Percentiles rank a stretch among this genome's conserved stretches.
Conservation (phyloP, 371 early-diverging fungal species). For the Mortierella sp. region DNA sequence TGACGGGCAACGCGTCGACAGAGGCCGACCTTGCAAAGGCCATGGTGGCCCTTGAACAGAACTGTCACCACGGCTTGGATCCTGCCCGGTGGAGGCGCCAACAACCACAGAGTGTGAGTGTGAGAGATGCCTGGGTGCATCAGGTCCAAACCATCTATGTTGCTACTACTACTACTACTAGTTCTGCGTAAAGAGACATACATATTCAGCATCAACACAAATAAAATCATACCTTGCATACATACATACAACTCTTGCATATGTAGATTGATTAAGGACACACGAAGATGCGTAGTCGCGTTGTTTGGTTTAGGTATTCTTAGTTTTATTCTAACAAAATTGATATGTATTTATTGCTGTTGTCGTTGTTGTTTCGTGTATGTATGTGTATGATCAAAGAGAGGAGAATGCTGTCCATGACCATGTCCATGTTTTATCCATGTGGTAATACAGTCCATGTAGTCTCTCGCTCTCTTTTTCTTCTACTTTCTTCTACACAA, state of each 20-base stretch:
- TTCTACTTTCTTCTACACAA: constrained; percentile 28
- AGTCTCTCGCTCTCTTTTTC: neutral
- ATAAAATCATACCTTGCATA: no score
- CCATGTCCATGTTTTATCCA: neutral
- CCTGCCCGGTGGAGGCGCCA: constrained; percentile 13
- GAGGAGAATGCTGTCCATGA: no score
- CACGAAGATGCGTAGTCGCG: no score
- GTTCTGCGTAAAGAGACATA: no score
- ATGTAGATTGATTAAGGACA: no score
- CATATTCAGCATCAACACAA: no score
- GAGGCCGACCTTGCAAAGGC: constrained; percentile 29
- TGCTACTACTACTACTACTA: neutral
- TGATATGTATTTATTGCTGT: no score
- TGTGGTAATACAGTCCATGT: neutral
- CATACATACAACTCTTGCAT: no score
- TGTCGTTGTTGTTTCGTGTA: no score
- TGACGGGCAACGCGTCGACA: constrained; percentile 34
- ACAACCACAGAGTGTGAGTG: neutral
- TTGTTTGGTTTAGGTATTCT: no score
- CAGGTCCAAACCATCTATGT: constrained; percentile 3
- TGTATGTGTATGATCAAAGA: no score
- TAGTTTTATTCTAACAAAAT: no score
- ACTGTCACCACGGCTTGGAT: constrained; percentile 36
- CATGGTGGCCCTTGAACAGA: constrained; percentile 30
- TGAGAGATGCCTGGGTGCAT: neutral